Base-by-base conservation (phyloP, 2,329 filamentous ascomycete species). In the Pseudogymnoascus sp. region DNA sequence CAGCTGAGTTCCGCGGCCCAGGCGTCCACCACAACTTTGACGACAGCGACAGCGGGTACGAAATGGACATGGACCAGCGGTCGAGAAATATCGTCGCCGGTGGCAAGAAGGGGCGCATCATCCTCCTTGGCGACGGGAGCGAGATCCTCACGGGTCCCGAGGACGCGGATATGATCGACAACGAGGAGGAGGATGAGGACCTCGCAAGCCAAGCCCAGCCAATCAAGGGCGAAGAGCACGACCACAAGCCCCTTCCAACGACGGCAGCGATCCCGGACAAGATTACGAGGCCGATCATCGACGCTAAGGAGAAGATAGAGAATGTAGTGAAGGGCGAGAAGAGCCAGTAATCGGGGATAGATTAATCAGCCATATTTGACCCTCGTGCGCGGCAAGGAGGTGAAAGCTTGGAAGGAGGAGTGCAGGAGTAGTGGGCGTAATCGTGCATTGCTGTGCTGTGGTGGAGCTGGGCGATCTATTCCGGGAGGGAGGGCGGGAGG, bases 161-260 rank as follows among this genome's bases (percentile, higher is more conserved):
- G 76, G 92, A 97, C 73, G 87, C 89, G 68, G 92, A 96, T 72
- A 93, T 96, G 88, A 96, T 97, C 78, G 91, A 97, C 76, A 88
- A 92, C 72, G 83, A 91, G 74, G 91, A 96, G 73, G 84, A 87
- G 70, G 90, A 96, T 73, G 90, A 91, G 75, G 92, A 96, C 73
- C 82, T 93, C 67, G 88, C 85, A 68, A 93, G 89, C 75, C 91
- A 96, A 78, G 89, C 43, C 4, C 43, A 50, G 24, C 43, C 95
- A 65, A 84, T 85, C 73, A 93, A 90, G 78, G 80, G 79, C 64
- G 75, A 81, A 53, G 40, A 60, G 31, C 31, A 60, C 28, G 26
- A 46, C 43, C 43, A 50, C 43, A 3, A 50, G 24, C 43, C 43
- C 2, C 61, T 53, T 19, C 61, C 33, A 35, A 61, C 33, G 37